Evolutionary conservation across 2,329 filamentous ascomycete species (phyloP), one percentile per base, ranked within the genome.

Genomic region (Penicillium freii): DNA sequence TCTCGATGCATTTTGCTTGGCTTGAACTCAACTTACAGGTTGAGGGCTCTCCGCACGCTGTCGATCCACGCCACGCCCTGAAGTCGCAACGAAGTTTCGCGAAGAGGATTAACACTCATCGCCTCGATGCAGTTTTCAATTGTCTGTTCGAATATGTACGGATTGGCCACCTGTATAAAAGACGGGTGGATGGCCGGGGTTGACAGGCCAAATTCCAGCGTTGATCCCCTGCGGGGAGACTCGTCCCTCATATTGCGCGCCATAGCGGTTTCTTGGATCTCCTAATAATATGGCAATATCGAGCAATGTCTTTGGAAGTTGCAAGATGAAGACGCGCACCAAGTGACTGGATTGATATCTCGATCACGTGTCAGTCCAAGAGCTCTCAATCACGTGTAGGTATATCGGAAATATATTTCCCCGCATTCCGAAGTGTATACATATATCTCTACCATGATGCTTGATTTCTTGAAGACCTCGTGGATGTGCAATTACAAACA

Each of bases 31-130:
- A 78, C 87, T 67, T 78, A 94, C 88, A 99, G 77, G 65, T 90
- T 88, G 50, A 99, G 80, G 23, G 85, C 84, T 66, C 87, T 86
- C 47, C 93, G 84, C 42, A 96, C 89, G 60, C 87, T 89, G 69
- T 97, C 91, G 61, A 99, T 93, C 81, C 93, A 89, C 58, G 91
- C 85, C 10, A 97, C 88, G 19, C 93, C 94, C 69, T 94, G 91
- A 44, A 97, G 77, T 51, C 93, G 87, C 63, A 91, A 86, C 60
- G 78, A 85, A 69, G 93, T 90, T 73, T 97, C 92, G 56, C 89
- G 87, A 38, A 89, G 85, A 51, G 90, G 86, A 69, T 90, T 89
- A 67, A 88, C 85, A 39, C 86, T 86, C 60, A 87, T 86, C 21
- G 84, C 83, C 44, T 82, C 81, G 57, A 96, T 82, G 72, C 87